Conservation (phyloP, 2,329 filamentous ascomycete genomes). For the Trichophyton mentagrophytes region DNA sequence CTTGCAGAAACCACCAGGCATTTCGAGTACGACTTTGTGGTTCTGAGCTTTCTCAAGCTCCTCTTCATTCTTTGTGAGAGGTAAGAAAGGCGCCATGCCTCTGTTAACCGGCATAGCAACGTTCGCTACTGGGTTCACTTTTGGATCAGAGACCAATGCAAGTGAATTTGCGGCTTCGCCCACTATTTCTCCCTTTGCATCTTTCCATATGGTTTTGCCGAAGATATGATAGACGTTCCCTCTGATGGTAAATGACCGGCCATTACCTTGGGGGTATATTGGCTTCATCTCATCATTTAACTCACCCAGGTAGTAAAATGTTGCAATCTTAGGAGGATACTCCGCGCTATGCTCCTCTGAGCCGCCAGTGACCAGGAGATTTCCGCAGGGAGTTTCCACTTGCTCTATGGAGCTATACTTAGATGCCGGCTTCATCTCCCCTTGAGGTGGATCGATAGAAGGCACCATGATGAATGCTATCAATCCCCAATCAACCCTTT, state of each 20-base stretch:
- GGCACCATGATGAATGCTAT: not conserved
- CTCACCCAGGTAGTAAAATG: conserved; percentile 3
- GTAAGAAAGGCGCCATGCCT: conserved; percentile 6
- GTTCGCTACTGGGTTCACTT: not conserved
- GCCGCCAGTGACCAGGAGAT: conserved; percentile 7
- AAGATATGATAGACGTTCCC: conserved; percentile 8
- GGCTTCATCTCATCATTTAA: conserved; percentile 4
- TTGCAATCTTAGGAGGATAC: conserved; percentile 7
- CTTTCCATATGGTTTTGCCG: conserved; percentile 3
- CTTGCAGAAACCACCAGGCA: conserved; percentile 9
- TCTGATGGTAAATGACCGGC: conserved; percentile 6
- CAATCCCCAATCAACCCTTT: not conserved
- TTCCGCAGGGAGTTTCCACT: conserved; percentile 5
- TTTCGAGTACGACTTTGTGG: conserved; percentile 5
- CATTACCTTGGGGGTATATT: conserved; percentile 6
- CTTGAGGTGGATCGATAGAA: not conserved
- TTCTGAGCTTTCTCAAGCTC: conserved; percentile 2
- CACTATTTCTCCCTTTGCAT: not conserved
- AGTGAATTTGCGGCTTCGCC: conserved; percentile 5
- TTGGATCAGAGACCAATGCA: conserved; percentile 3
- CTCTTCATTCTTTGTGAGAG: conserved; percentile 7
- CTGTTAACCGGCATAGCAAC: conserved; percentile 4
- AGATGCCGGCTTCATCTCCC: not conserved
- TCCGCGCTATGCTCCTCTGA: conserved; percentile 8
- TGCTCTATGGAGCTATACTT: not conserved